phyloP scores from a whole-genome alignment of 2,329 filamentous ascomycete genomes.

The Botrytis byssoidea region DNA sequence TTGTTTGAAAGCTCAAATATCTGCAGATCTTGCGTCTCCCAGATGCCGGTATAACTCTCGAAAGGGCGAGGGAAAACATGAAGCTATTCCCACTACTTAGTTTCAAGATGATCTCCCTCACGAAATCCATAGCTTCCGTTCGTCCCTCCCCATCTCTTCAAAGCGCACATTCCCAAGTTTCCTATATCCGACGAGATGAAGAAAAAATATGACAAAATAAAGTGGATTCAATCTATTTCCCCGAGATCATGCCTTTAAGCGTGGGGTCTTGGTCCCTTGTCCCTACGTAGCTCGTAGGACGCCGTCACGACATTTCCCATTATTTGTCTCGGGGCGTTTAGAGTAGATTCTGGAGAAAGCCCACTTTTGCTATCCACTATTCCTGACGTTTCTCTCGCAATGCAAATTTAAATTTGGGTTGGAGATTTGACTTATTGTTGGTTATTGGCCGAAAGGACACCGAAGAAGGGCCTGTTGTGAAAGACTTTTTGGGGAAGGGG shows the following conservation, averaged over 20 bases:
- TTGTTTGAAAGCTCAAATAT: background rate
- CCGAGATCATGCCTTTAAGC: constrained; percentile 14
- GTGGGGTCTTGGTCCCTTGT: background rate
- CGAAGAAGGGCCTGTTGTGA: constrained; percentile 21
- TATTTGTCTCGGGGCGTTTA: constrained; percentile 5
- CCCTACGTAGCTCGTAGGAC: background rate
- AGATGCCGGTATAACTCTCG: background rate
- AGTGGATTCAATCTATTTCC: constrained; percentile 8
- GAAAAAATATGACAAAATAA: background rate
- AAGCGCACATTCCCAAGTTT: background rate
- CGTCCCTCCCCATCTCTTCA: no score
- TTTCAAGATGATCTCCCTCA: no score
- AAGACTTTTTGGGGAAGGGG: background rate
- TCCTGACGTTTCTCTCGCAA: constrained; percentile 9
- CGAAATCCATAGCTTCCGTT: background rate
- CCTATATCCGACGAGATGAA: background rate
- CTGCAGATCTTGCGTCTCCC: background rate
- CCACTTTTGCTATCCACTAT: constrained; percentile 8
- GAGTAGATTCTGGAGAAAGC: constrained; percentile 16
- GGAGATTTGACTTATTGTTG: background rate
- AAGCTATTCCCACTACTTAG: background rate
- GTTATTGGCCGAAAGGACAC: constrained; percentile 16
- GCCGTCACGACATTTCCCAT: constrained; percentile 9
- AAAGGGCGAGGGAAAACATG: background rate
- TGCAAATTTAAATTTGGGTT: constrained; percentile 15